Conservation (phyloP, 2,329 filamentous ascomycete genomes). For the Camillea tinctor region DNA sequence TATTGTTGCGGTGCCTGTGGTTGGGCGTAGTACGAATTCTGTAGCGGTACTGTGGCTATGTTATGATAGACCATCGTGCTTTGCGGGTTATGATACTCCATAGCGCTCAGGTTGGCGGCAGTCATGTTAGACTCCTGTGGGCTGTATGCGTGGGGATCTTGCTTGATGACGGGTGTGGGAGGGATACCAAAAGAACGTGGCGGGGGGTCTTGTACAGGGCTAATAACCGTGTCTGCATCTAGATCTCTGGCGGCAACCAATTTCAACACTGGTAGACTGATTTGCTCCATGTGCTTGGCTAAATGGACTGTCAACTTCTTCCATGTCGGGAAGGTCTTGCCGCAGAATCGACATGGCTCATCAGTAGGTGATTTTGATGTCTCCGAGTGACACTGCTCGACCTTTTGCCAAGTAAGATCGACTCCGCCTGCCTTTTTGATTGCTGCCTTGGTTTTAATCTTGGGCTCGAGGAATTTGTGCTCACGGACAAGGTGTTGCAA, state of each 20-base stretch:
- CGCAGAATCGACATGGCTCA: slow-evolving; percentile 86
- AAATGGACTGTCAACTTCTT: slow-evolving; percentile 93
- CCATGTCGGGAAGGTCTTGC: slow-evolving; percentile 77
- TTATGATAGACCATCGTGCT: slow-evolving; percentile 16
- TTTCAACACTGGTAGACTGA: slow-evolving; percentile 75
- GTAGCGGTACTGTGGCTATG: slow-evolving; percentile 17
- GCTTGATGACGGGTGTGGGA: slow-evolving; percentile 32
- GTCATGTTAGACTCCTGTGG: slow-evolving; percentile 18
- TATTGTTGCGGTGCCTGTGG: slow-evolving; percentile 16
- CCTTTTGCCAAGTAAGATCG: slow-evolving; percentile 72
- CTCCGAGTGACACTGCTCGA: slow-evolving; percentile 74
- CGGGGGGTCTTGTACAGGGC: slow-evolving; percentile 60
- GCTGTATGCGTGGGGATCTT: slow-evolving; percentile 27
- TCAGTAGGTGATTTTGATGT: slow-evolving; percentile 65
- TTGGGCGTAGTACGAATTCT: slow-evolving; percentile 24
- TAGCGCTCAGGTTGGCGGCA: slow-evolving; percentile 13
- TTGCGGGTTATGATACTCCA: slow-evolving; percentile 17
- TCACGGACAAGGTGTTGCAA: slow-evolving; percentile 88
- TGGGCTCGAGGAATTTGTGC: slow-evolving; percentile 83
- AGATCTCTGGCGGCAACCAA: slow-evolving; percentile 54
- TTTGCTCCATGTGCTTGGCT: slow-evolving; percentile 91
- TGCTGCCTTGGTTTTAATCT: slow-evolving; percentile 70
- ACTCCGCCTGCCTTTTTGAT: slow-evolving; percentile 57
- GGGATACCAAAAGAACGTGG: slow-evolving; percentile 38
- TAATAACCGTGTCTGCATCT: slow-evolving; percentile 63